Percentiles rank a stretch among this genome's conserved stretches.
Conservation (phyloP, 2,329 filamentous ascomycete species). For the Cercospora beticola region DNA sequence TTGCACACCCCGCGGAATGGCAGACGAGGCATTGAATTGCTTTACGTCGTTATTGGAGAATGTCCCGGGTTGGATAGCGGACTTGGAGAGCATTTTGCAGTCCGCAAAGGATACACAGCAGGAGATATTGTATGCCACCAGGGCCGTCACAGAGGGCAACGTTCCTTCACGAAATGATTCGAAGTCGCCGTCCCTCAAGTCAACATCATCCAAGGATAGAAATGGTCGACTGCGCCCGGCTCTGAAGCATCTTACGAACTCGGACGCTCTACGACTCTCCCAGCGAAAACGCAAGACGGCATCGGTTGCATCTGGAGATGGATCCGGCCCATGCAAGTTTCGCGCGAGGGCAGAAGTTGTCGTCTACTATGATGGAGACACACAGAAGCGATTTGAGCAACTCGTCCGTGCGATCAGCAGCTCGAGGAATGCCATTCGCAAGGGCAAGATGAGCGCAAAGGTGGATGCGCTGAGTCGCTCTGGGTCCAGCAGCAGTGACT, state of each 20-base stretch:
- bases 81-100: conserved; percentile 34
- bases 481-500: conserved; percentile 36
- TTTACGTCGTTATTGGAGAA: conserved; percentile 34
- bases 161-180: conserved; percentile 12
- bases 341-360: conserved; percentile 74
- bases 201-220: conserved; percentile 16
- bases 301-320: conserved; percentile 43
- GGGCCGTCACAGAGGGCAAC: conserved; percentile 17
- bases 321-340: conserved; percentile 55
- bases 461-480: conserved; percentile 53
- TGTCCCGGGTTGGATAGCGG: conserved; percentile 36
- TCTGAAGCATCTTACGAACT: conserved; percentile 31
- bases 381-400: conserved; percentile 78
- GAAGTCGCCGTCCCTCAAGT: conserved; percentile 29
- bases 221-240: conserved; percentile 18
- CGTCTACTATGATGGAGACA: conserved; percentile 88
- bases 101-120: conserved; percentile 30
- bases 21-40: conserved; percentile 34
- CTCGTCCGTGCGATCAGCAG: conserved; percentile 79
- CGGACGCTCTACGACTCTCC: conserved; percentile 33
- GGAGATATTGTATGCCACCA: conserved; percentile 30
- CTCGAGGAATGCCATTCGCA: conserved; percentile 79
- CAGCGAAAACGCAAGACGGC: conserved; percentile 47
- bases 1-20: conserved; percentile 28
- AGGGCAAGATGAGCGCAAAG: conserved; percentile 79